Conservation (phyloP, 2,329 filamentous ascomycete genomes). For the Nemania sp. region DNA sequence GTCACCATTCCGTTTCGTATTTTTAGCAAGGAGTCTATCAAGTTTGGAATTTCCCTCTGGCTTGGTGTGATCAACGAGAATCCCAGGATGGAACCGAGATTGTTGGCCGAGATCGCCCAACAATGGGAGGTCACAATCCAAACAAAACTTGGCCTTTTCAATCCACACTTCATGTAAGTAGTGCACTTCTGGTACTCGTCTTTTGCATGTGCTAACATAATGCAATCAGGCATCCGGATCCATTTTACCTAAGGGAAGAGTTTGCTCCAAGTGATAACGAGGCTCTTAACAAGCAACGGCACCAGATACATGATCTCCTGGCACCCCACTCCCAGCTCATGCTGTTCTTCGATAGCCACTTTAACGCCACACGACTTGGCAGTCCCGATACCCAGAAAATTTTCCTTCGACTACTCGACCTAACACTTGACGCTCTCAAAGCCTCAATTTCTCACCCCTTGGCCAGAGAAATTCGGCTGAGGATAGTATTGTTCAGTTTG, state of each 20-base stretch:
- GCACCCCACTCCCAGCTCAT: conserved; percentile 84
- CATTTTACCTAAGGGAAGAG: conserved; percentile 89
- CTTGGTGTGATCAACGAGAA: conserved; percentile 97
- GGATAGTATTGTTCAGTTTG: conserved; percentile 81
- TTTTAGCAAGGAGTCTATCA: conserved; percentile 94
- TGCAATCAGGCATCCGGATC: conserved; percentile 71
- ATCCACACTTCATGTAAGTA: conserved; percentile 64
- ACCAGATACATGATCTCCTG: conserved; percentile 79
- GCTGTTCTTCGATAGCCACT: conserved; percentile 92
- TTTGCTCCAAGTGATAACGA: conserved; percentile 89
- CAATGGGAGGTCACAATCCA: conserved; percentile 88
- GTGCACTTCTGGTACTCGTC: conserved; percentile 20
- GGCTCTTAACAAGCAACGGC: conserved; percentile 73
- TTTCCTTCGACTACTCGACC: conserved; percentile 79
- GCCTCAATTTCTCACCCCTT: conserved; percentile 78
- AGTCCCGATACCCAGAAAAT: conserved; percentile 80
- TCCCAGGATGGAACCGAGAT: conserved; percentile 80
- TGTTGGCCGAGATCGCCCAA: conserved; percentile 84
- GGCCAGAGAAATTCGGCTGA: conserved; percentile 88
- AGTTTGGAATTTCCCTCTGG: conserved; percentile 94
- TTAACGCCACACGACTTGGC: conserved; percentile 87
- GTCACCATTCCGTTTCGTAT: conserved; percentile 91
- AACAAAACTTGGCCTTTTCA: conserved; percentile 80
- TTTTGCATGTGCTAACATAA: conserved; percentile 38
- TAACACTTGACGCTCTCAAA: conserved; percentile 76